Evolutionary conservation across 1,284 basidiomycete species (phyloP), one percentile per base, ranked within the genome.

Genomic region (Gymnopus androsaceus): DNA sequence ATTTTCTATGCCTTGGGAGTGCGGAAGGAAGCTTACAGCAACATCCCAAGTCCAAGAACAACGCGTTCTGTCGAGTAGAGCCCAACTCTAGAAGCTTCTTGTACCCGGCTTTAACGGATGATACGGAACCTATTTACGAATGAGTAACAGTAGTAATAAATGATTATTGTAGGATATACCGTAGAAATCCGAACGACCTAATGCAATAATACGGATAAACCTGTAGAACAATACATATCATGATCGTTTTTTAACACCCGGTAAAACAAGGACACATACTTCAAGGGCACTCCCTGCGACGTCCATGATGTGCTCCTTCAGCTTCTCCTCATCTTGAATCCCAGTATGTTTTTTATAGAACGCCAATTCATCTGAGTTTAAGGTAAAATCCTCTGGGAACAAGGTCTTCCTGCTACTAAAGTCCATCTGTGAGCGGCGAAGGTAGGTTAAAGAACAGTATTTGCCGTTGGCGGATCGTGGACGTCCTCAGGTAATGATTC

Each of bases 1-100:
- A 61, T 78, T 80, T n/a, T 69, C 74, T 5, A 76, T 63, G 48
- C 77, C 75, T 2, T 84, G 69, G n/a, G 83, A 67, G 46, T 85
- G 73, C 2, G 79, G 28, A 14, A 12, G 77, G 42, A n/a, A n/a
- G n/a, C n/a, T n/a, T 70, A 70, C 14, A 69, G n/a, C n/a, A n/a
- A n/a, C n/a, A n/a, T n/a, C n/a, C n/a, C n/a, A n/a, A n/a, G n/a
- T n/a, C n/a, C n/a, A n/a, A n/a, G n/a, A n/a, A n/a, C n/a, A n/a
- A n/a, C n/a, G n/a, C n/a, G n/a, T n/a, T n/a, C n/a, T n/a, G 58
- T n/a, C 71, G 72, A 3, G 72, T 68, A 23, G 66, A 65, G 2
- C 70, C 69, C 0, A 83, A 66, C 31, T 72, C 59, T 3, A 83
- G 65, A 11, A 75, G 71, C 8, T 71, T 65, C 3, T 66, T 56